Evolutionary conservation across 441 rosid genomes (phyloP), one percentile per base, ranked within the genome.

Genomic region (Erysimum cheiri): DNA sequence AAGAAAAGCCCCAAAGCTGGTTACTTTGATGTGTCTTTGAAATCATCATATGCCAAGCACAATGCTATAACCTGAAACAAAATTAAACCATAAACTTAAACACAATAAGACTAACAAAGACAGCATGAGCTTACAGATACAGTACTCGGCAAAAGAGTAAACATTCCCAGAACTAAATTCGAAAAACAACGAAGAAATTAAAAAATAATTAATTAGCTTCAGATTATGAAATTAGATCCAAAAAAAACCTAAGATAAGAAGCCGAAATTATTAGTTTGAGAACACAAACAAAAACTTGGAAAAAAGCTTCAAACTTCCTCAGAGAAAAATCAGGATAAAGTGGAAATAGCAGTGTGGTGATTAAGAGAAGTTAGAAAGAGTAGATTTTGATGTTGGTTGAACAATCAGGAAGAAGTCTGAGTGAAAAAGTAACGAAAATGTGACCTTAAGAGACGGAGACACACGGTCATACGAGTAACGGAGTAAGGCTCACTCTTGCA

Each of bases 51-150:
- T 12, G 35, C 29, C 3, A 40, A 48, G 28, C 58, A 33, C 71
- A 58, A 17, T 64, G 44, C 75, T 37, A 39, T 41, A 64, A 47
- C 52, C 62, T 73, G 62, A 68, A 74, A 68, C 46, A 62, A 64
- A 29, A 24, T 9, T 7, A 60, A 49, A 19, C 68, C 19, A 44
- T 43, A 11, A 68, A 55, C 13, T n/a, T 7, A 64, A 74, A 58
- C 36, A 32, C 35, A 26, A 8, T 44, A 41, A 8, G 26, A 47
- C 13, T 15, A 43, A 26, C 40, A 61, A 53, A 22, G 22, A 19
- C 7, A 67, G 14, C 59, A 36, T 24, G 4, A 55, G 47, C 41
- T 49, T 50, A 48, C 50, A 29, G 4, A 39, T 10, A 11, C 33
- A 5, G 6, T 11, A 35, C 12, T 19, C 12, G 65, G 8, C 54